Base-by-base conservation (phyloP, 164 flowering plant genomes). In the Kingdonia uniflora region DNA sequence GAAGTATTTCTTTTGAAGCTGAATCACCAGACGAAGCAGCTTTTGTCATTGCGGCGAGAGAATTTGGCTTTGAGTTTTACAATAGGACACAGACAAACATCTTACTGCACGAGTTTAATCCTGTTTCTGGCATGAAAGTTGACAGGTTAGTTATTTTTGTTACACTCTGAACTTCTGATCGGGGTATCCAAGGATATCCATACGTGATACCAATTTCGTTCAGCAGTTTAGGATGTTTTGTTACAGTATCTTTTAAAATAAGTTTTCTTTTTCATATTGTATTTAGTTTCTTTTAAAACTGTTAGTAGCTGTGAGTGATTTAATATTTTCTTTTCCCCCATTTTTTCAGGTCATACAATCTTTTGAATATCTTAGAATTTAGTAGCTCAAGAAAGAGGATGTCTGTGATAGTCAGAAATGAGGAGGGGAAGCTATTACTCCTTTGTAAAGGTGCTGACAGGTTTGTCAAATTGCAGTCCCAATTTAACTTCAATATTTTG, bases 11-110 rank as follows among this genome's bases (percentile, higher is more conserved):
- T 19, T 89, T 81, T 72, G 95, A 89, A 69, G 92, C 90, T 47
- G 95, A 89, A 65, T 89, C 95, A 13, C 92, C 95, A 2, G 97
- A 89, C 72, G 97, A 89, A 76, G 87, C 90, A 48, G 89, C 97
- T 47, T 81, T 85, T 77, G 89, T 85, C 40, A 68, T 80, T 23
- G 89, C 97, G 54, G 87, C 95, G 13, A 68, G 76, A 48, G 84
- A 76, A 63, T 56, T 89, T 66, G 97, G 97, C 1, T 89, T 89
- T 74, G 78, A 83, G 52, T 84, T 89, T 58, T 77, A 65, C 63
- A 67, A 57, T 59, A 81, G 97, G 72, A 76, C 77, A 26, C 95
- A 85, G 59, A 73, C 78, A 26, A 76, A 68, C 67, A 80, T 89
- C 62, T 72, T 63, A 42, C 62, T 89, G 76, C 80, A 67, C 54